Conservation (phyloP, 1,284 basidiomycete species). For the Moniliella sp. region DNA sequence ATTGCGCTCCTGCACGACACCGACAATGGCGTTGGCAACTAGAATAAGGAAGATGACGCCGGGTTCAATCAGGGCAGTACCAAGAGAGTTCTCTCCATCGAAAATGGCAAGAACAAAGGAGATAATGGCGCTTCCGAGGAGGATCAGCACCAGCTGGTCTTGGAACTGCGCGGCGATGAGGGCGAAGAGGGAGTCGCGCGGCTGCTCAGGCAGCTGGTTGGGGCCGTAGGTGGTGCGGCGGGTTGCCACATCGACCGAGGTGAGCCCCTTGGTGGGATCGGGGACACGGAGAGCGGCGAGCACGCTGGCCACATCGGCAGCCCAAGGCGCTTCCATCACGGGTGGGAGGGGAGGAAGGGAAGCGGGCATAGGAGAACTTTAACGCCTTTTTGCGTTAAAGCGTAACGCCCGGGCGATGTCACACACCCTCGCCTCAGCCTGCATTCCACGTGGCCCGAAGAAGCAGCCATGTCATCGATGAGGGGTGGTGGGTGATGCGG, state of each 20-base stretch:
- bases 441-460: too few relatives aligned
- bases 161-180: slow-evolving; percentile 86
- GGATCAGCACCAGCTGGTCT: slow-evolving; percentile 31
- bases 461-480: too few relatives aligned
- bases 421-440: too few relatives aligned
- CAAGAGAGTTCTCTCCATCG: slow-evolving; percentile 18
- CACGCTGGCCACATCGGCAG: too few relatives aligned
- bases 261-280: too few relatives aligned
- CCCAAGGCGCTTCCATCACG: too few relatives aligned
- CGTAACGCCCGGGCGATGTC: too few relatives aligned
- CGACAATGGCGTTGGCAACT: slow-evolving; percentile 19
- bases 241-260: neutral
- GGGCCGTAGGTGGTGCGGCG: slow-evolving; percentile 9
- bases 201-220: slow-evolving; percentile 54
- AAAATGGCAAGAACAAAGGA: slow-evolving; percentile 29
- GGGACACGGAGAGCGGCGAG: too few relatives aligned
- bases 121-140: slow-evolving; percentile 27
- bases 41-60: slow-evolving; percentile 9
- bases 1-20: slow-evolving; percentile 24
- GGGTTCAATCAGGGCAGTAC: slow-evolving; percentile 18
- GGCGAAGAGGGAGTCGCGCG: slow-evolving; percentile 70
- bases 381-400: too few relatives aligned
- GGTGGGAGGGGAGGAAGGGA: too few relatives aligned
- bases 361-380: too few relatives aligned
- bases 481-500: too few relatives aligned